phyloP scores from a whole-genome alignment of 23 red algal genomes.

The Pyropia haitanensis region DNA sequence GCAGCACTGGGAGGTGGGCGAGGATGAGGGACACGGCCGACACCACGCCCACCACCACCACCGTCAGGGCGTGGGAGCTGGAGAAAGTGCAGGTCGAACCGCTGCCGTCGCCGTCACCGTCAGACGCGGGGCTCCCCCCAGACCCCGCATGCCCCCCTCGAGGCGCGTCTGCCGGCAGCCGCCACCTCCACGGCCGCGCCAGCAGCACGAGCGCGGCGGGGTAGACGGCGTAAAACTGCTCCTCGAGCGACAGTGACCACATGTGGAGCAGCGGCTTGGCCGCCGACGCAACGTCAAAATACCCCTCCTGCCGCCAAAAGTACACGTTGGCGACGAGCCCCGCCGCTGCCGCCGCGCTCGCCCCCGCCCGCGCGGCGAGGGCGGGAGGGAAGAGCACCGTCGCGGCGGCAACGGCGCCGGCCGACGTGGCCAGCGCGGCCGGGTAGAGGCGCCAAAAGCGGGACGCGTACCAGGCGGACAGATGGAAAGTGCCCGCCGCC shows the following conservation, averaged over 20 bases:
- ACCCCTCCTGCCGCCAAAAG: neutral
- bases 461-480: constrained; percentile 20
- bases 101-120: no score
- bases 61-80: neutral
- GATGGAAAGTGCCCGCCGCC: neutral
- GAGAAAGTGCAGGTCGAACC: no score
- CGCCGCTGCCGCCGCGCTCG: no score
- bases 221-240: constrained; percentile 59
- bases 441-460: constrained; percentile 53
- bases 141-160: no score
- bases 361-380: neutral
- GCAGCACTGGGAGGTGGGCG: neutral
- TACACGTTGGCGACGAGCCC: no score
- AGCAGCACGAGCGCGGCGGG: constrained; percentile 8
- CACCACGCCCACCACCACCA: neutral
- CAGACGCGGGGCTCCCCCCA: no score
- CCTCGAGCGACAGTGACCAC: constrained; percentile 60
- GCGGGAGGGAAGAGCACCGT: neutral
- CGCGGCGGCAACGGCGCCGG: neutral
- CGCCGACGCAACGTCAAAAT: neutral
- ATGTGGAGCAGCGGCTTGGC: constrained; percentile 33
- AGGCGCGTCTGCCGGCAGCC: no score
- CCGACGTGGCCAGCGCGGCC: constrained; percentile 20
- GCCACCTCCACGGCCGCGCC: neutral
- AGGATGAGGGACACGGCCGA: neutral